A percentile compares a stretch with the other conserved stretches of the same genome.
These are phyloP conservation scores for Podosphaera xanthii DNA, from an alignment of 2,329 filamentous ascomycete genomes.

Conservation along the genomic window DNA sequence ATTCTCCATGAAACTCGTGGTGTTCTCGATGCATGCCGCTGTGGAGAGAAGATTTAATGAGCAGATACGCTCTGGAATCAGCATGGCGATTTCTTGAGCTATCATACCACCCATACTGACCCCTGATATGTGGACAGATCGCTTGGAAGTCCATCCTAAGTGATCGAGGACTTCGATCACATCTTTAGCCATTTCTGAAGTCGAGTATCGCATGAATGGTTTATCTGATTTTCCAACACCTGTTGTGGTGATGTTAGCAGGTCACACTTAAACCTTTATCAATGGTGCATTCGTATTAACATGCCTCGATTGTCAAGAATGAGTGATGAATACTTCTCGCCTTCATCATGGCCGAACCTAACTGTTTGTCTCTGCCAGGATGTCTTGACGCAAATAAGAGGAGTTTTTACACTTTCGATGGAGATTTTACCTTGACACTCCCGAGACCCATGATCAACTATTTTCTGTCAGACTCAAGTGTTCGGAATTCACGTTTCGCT, in stretches of 20 bases:
- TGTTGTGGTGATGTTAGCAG: conserved; percentile 2
- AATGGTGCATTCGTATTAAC: background rate
- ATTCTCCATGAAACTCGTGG: conserved; percentile 39
- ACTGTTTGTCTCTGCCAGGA: conserved; percentile 69
- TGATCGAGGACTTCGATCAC: conserved; percentile 44
- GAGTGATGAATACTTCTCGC: conserved; percentile 46
- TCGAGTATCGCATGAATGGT: conserved; percentile 56
- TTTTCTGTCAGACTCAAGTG: conserved; percentile 6
- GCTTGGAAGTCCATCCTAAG: conserved; percentile 40
- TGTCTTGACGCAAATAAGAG: conserved; percentile 20
- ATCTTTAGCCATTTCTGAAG: conserved; percentile 66
- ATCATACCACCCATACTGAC: conserved; percentile 87
- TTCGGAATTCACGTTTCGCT: background rate
- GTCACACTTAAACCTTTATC: too few species aligned
- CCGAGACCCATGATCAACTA: conserved; percentile 69
- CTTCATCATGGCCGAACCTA: conserved; percentile 53
- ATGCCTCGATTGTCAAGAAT: conserved; percentile 56
- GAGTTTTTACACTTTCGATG: background rate
- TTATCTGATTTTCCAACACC: conserved; percentile 60
- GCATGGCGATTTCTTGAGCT: conserved; percentile 48
- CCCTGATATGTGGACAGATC: conserved; percentile 46
- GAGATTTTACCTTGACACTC: conserved; percentile 24
- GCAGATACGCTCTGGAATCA: conserved; percentile 28
- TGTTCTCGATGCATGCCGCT: conserved; percentile 36
- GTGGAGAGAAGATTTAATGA: conserved; percentile 39